Evolutionary conservation across 257 asterid species (phyloP).

Genomic region (Lantana camara): DNA sequence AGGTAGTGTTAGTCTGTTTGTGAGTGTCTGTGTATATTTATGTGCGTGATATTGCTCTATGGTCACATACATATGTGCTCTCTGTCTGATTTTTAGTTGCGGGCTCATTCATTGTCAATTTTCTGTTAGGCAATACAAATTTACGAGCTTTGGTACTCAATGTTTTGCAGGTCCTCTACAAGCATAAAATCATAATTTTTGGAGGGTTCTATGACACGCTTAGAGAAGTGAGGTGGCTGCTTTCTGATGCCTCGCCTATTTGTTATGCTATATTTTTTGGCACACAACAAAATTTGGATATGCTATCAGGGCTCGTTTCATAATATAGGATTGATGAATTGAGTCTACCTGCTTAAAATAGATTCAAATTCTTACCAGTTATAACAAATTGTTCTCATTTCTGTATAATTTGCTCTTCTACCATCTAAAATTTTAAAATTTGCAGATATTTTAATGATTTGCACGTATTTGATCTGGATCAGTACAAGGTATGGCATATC

Average conservation of each 20-base stretch:
- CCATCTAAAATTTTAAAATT: conserved; percentile 23
- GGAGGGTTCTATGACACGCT: conserved; percentile 99
- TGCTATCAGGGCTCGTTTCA: too few species aligned
- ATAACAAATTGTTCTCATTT: conserved; percentile 19
- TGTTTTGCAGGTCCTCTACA: conserved; percentile 74
- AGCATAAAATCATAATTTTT: conserved; percentile 92
- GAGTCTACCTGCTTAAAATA: too few species aligned
- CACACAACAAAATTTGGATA: too few species aligned
- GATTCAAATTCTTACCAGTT: conserved; percentile 14
- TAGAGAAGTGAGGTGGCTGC: conserved; percentile 91
- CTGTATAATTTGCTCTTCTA: conserved; percentile 14
- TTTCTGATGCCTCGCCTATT: conserved; percentile 18
- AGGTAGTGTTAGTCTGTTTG: not conserved
- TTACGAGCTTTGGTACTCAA: conserved; percentile 31
- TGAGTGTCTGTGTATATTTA: not conserved
- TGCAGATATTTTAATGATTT: conserved; percentile 93
- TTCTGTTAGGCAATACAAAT: not conserved
- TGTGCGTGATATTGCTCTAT: not conserved
- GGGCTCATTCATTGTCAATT: not conserved
- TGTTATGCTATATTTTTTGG: too few species aligned
- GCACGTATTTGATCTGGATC: conserved; percentile 92
- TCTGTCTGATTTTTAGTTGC: not conserved
- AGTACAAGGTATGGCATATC: conserved; percentile 63
- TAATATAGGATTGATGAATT: too few species aligned
- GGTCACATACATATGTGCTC: not conserved